A percentile compares a stretch with the other conserved stretches of the same genome.
Conservation (phyloP, 2,329 filamentous ascomycete species). For the Aspergillus uvarum region DNA sequence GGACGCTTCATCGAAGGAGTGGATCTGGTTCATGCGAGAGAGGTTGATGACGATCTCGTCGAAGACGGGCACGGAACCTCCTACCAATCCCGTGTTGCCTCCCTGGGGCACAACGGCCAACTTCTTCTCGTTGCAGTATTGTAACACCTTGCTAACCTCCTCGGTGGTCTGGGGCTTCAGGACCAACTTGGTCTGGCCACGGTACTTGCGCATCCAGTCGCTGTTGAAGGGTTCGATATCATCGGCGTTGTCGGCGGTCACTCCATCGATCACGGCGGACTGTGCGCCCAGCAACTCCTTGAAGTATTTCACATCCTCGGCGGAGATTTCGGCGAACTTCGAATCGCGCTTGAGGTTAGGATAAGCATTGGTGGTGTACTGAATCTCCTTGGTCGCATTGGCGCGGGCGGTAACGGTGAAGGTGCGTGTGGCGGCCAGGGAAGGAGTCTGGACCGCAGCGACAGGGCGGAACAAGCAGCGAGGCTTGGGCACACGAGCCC, state of each 20-base stretch:
- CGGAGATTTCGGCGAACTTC: constrained; percentile 67
- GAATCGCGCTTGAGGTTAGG: constrained; percentile 77
- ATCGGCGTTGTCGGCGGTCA: constrained; percentile 69
- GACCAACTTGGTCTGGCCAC: constrained; percentile 82
- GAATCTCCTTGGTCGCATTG: constrained; percentile 47
- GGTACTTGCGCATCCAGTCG: constrained; percentile 99
- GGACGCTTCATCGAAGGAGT: constrained; percentile 89
- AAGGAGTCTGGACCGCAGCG: constrained; percentile 17
- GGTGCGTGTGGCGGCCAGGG: constrained; percentile 23
- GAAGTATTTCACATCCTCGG: constrained; percentile 81
- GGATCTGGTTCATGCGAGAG: constrained; percentile 84
- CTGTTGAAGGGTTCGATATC: constrained; percentile 91
- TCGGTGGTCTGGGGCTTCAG: constrained; percentile 81
- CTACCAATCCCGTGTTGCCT: constrained; percentile 93
- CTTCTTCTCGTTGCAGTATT: constrained; percentile 91
- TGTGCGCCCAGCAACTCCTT: constrained; percentile 73
- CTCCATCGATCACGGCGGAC: constrained; percentile 79
- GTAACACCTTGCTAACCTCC: constrained; percentile 85
- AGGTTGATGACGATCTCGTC: constrained; percentile 96
- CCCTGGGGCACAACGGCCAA: constrained; percentile 96
- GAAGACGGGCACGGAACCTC: constrained; percentile 93
- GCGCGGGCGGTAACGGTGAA: constrained; percentile 33
- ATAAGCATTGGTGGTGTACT: constrained; percentile 78
- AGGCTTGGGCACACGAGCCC: constrained; percentile 33
- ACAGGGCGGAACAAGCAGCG: constrained; percentile 26